These are phyloP conservation scores for Penicillium herquei DNA, from an alignment of 495 filamentous ascomycete species.

Conservation along the genomic window DNA sequence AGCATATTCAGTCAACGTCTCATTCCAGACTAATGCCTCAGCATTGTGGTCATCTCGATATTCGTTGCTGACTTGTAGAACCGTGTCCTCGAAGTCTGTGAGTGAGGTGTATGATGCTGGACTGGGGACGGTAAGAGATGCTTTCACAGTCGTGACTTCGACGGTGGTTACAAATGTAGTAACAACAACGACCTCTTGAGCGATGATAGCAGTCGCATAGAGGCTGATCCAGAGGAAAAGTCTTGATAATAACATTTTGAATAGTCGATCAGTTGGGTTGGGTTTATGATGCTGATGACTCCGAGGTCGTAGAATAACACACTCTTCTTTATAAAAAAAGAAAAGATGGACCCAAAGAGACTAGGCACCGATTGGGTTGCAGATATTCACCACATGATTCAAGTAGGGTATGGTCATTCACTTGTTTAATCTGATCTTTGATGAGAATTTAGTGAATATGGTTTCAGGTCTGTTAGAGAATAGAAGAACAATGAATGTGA, in stretches of 20 bases:
- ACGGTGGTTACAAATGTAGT: conserved; percentile 19
- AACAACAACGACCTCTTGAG: conserved; percentile 8
- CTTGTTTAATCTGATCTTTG: neutral
- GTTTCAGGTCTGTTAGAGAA: neutral
- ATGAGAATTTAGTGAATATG: neutral
- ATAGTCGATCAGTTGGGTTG: too few species aligned
- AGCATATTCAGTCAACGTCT: conserved; percentile 57
- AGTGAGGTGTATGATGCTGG: conserved; percentile 50
- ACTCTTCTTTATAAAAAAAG: neutral
- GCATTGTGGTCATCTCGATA: conserved; percentile 68
- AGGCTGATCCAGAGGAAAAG: neutral
- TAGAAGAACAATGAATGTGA: neutral
- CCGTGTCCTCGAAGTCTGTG: conserved; percentile 50
- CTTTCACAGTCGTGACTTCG: conserved; percentile 21
- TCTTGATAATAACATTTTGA: neutral
- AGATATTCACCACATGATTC: conserved; percentile 4
- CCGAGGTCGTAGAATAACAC: neutral
- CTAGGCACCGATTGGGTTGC: neutral
- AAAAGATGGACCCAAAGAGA: neutral
- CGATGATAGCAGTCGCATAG: neutral
- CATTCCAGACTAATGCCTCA: conserved; percentile 61
- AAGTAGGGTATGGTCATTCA: neutral
- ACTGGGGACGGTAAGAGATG: conserved; percentile 26
- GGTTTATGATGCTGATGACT: conserved; percentile 2
- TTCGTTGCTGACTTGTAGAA: conserved; percentile 65